Percentiles rank a stretch among this genome's conserved stretches.
phyloP scores from a whole-genome alignment of 495 filamentous ascomycete genomes.

The Annulohypoxylon nitens region DNA sequence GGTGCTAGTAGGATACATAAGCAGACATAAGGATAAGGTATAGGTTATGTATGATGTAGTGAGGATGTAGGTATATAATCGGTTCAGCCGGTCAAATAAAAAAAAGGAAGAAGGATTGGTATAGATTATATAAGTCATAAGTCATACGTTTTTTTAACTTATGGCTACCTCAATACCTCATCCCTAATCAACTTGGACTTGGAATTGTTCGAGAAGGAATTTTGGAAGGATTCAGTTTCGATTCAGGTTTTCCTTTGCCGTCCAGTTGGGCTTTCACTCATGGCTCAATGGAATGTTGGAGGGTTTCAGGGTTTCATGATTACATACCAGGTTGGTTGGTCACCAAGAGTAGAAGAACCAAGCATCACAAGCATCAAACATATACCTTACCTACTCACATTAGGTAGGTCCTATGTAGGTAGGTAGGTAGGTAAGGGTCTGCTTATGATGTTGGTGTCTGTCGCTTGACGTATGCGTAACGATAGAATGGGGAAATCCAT shows the following conservation, averaged over 20 bases:
- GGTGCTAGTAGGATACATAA: constrained; percentile 10
- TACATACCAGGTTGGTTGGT: constrained; percentile 29
- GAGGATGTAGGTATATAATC: not conserved
- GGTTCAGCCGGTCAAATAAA: not conserved
- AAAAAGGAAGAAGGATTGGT: not conserved
- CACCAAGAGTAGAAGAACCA: constrained; percentile 12
- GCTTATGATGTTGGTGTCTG: constrained; percentile 22
- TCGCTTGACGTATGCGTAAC: constrained; percentile 40
- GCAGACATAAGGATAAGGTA: no score
- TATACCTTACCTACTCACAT: constrained; percentile 22
- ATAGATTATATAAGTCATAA: constrained; percentile 11
- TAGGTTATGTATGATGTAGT: constrained; percentile 2
- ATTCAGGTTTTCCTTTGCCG: constrained; percentile 6
- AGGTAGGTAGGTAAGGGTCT: constrained; percentile 26
- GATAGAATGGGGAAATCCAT: constrained; percentile 27
- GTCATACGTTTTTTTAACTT: constrained; percentile 6
- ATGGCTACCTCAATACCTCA: not conserved
- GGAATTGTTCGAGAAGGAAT: constrained; percentile 41
- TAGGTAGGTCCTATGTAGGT: constrained; percentile 19
- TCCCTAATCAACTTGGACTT: constrained; percentile 16
- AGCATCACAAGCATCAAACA: not conserved
- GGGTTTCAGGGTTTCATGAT: constrained; percentile 3
- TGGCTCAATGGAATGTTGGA: not conserved
- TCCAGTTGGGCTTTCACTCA: constrained; percentile 3
- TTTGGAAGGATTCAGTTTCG: constrained; percentile 25